phyloP scores from a whole-genome alignment of 2,329 filamentous ascomycete species.

The Hypoxylon sp. region DNA sequence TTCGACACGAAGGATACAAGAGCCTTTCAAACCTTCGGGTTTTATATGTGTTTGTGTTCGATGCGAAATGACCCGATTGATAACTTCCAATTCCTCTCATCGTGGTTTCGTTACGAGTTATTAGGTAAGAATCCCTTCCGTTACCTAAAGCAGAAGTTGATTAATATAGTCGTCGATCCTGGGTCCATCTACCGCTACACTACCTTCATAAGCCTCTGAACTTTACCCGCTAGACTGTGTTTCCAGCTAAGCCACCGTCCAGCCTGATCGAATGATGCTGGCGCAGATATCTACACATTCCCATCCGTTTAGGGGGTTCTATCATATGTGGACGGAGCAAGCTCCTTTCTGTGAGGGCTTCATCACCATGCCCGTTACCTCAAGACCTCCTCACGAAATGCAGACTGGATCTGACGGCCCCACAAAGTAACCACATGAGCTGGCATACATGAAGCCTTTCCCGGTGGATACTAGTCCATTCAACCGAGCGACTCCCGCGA shows the following conservation, averaged over 20 bases:
- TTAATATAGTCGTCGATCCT: slow-evolving; percentile 29
- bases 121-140: slow-evolving; percentile 29
- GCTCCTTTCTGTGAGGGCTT: slow-evolving; percentile 31
- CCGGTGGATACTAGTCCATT: slow-evolving; percentile 43
- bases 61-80: slow-evolving; percentile 37
- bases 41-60: slow-evolving; percentile 32
- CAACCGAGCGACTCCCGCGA: slow-evolving; percentile 41
- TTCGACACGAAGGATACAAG: slow-evolving; percentile 32
- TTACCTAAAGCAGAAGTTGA: slow-evolving; percentile 38
- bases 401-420: slow-evolving; percentile 37
- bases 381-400: slow-evolving; percentile 37
- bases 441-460: slow-evolving; percentile 44
- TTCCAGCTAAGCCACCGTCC: slow-evolving; percentile 26
- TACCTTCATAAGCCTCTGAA: slow-evolving; percentile 18
- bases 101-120: slow-evolving; percentile 20
- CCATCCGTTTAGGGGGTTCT: slow-evolving; percentile 32
- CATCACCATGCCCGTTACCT: slow-evolving; percentile 33
- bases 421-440: slow-evolving; percentile 45
- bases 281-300: slow-evolving; percentile 26
- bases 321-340: slow-evolving; percentile 36
- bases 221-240: slow-evolving; percentile 28
- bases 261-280: slow-evolving; percentile 38
- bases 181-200: slow-evolving; percentile 34
- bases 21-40: slow-evolving; percentile 1
- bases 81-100: slow-evolving; percentile 28